phyloP scores from a whole-genome alignment of 768 basidiomycete genomes.

The Podaxis sp. region DNA sequence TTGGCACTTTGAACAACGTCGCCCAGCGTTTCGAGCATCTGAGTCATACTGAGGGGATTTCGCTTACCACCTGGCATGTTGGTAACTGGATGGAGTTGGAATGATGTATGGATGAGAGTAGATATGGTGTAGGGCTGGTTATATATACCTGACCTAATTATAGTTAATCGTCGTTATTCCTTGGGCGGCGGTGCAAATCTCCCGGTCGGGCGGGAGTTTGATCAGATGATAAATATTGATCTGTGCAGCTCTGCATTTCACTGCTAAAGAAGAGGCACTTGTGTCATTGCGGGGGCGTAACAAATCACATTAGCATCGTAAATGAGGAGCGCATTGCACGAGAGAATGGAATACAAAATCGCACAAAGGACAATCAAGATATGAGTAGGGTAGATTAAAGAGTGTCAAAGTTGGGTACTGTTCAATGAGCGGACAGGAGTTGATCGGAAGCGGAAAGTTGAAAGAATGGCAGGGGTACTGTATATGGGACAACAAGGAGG shows the following conservation, averaged over 20 bases:
- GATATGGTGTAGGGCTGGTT: no score
- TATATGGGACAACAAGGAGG: neutral
- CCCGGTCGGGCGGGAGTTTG: no score
- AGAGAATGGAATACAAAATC: neutral
- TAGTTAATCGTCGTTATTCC: no score
- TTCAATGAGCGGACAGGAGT: neutral
- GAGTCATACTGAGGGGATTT: slow-evolving; percentile 12
- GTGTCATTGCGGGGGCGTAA: no score
- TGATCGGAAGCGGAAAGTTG: neutral
- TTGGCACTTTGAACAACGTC: slow-evolving; percentile 29
- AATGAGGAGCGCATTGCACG: neutral
- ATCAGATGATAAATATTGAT: no score
- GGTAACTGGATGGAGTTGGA: neutral
- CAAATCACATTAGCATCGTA: neutral
- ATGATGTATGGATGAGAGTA: neutral
- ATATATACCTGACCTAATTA: neutral
- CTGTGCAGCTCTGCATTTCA: no score
- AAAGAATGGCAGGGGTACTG: neutral
- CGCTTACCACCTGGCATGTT: slow-evolving; percentile 12
- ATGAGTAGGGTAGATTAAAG: neutral
- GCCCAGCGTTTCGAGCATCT: slow-evolving; percentile 16
- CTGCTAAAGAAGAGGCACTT: no score
- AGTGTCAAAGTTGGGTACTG: neutral
- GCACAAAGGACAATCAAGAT: neutral
- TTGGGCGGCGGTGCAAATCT: no score